Percentiles rank a stretch among this genome's conserved stretches.
Evolutionary conservation across 2,329 filamentous ascomycete species (phyloP).

Genomic region (Cladorrhinum sp.): DNA sequence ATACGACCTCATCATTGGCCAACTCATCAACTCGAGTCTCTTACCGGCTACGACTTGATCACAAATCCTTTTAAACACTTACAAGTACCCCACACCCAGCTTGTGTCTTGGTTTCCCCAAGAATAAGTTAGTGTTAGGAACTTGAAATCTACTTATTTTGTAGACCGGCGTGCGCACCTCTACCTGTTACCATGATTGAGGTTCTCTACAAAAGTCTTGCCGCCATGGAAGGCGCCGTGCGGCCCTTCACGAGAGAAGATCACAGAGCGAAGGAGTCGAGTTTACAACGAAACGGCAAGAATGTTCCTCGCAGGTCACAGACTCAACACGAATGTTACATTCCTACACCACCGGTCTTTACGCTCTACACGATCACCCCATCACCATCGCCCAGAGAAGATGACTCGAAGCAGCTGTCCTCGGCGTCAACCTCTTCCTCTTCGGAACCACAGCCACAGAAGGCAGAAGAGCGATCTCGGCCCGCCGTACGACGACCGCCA

Average conservation of each 20-base stretch:
- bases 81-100: no score
- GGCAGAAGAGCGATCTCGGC: slow-evolving; percentile 1
- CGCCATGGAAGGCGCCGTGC: slow-evolving; percentile 18
- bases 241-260: slow-evolving; percentile 40
- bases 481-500: slow-evolving; percentile 29
- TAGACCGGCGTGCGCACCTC: not conserved
- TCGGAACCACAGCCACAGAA: slow-evolving; percentile 3
- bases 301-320: slow-evolving; percentile 44
- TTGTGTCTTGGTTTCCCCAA: no score
- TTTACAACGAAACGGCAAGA: slow-evolving; percentile 35
- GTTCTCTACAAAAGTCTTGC: slow-evolving; percentile 28
- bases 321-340: slow-evolving; percentile 46
- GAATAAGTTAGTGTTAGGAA: no score
- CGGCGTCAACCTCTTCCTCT: not conserved
- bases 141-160: no score
- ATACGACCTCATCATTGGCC: not conserved
- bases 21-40: no score
- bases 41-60: no score
- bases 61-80: no score
- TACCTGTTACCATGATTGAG: slow-evolving; percentile 33
- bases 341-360: slow-evolving; percentile 25
- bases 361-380: slow-evolving; percentile 21
- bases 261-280: slow-evolving; percentile 39
- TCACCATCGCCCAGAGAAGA: slow-evolving; percentile 10
- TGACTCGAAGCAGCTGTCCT: not conserved